Conservation (phyloP, 2,329 filamentous ascomycete genomes). For the Botrytis squamosa region DNA sequence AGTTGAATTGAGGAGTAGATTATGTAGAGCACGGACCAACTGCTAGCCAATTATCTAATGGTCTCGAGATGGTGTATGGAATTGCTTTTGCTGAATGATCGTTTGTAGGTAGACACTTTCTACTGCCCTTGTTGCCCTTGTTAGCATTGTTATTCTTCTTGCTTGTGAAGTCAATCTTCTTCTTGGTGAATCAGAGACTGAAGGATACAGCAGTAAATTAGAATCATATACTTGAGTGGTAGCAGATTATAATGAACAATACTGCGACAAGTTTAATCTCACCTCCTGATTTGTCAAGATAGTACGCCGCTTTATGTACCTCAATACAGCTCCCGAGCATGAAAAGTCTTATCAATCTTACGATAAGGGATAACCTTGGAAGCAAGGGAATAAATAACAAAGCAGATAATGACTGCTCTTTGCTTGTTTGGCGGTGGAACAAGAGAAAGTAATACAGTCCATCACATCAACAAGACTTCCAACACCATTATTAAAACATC, state of each 20-base stretch:
- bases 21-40: background rate
- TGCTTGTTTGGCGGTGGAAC: background rate
- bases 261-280: background rate
- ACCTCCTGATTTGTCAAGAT: background rate
- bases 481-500: background rate
- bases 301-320: background rate
- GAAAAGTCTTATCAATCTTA: background rate
- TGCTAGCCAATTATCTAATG: background rate
- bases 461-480: background rate
- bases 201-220: background rate
- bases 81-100: background rate
- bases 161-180: no score
- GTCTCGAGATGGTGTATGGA: no score
- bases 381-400: slow-evolving; percentile 15
- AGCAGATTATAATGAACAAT: background rate
- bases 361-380: background rate
- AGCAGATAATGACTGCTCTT: slow-evolving; percentile 2
- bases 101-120: background rate
- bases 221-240: background rate
- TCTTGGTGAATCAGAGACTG: background rate
- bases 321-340: background rate
- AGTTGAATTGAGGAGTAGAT: background rate
- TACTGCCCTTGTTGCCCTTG: background rate
- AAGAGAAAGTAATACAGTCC: background rate
- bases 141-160: background rate